These are phyloP conservation scores for Colletotrichum eremochloae DNA, from an alignment of 2,329 filamentous ascomycete genomes.

Conservation along the genomic window DNA sequence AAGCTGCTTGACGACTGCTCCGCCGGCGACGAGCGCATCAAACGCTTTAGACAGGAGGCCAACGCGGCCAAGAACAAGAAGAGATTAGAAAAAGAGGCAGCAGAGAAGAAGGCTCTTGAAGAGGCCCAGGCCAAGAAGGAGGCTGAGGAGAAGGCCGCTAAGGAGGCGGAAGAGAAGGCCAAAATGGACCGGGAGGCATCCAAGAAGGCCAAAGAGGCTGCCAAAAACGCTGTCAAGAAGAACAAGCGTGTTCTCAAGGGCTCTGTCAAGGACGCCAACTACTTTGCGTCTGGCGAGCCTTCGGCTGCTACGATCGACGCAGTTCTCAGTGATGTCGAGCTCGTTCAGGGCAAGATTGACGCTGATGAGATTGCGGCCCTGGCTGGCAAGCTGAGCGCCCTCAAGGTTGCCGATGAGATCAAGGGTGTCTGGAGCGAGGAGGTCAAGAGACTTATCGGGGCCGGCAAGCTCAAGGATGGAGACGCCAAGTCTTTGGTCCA, in stretches of 20 bases:
- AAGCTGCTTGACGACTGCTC: slow-evolving; percentile 90
- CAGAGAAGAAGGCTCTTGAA: slow-evolving; percentile 87
- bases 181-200: slow-evolving; percentile 85
- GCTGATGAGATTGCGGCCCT: slow-evolving; percentile 89
- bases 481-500: slow-evolving; percentile 77
- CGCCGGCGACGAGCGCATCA: slow-evolving; percentile 92
- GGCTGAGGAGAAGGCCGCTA: slow-evolving; percentile 82
- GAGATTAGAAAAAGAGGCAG: slow-evolving; percentile 88
- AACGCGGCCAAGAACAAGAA: slow-evolving; percentile 98
- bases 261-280: slow-evolving; percentile 97
- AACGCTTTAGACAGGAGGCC: slow-evolving; percentile 93
- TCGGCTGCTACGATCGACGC: slow-evolving; percentile 84
- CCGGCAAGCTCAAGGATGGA: slow-evolving; percentile 87
- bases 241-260: slow-evolving; percentile 98
- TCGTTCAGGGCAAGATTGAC: slow-evolving; percentile 89
- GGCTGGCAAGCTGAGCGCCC: slow-evolving; percentile 81
- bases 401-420: slow-evolving; percentile 86
- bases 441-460: slow-evolving; percentile 80
- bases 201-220: slow-evolving; percentile 99
- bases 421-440: slow-evolving; percentile 86
- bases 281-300: slow-evolving; percentile 83
- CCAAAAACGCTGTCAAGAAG: slow-evolving; percentile 99
- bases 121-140: slow-evolving; percentile 87
- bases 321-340: slow-evolving; percentile 87
- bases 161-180: slow-evolving; percentile 87